phyloP scores from a whole-genome alignment of 1,284 basidiomycete species.

The Cutaneotrichosporon curvatum region DNA sequence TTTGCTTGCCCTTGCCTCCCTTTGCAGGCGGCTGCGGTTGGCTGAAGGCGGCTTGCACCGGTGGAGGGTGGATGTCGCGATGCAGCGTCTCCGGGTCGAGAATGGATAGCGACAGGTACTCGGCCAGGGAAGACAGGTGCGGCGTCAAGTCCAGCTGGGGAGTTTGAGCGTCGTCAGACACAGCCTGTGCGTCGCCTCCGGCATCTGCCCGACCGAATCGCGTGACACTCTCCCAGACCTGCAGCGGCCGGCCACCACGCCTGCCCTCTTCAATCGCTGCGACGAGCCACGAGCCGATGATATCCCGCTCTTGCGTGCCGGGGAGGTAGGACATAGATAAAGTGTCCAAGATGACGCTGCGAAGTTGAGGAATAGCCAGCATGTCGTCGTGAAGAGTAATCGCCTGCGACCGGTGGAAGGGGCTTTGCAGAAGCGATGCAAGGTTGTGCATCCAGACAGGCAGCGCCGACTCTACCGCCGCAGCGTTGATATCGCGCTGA shows the following conservation, averaged over 20 bases:
- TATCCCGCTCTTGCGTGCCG: conserved; percentile 59
- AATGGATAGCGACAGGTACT: conserved; percentile 48
- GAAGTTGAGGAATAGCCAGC: conserved; percentile 54
- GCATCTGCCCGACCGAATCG: conserved; percentile 12
- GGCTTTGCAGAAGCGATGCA: conserved; percentile 70
- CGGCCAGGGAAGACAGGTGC: conserved; percentile 39
- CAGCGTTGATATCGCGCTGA: conserved; percentile 44
- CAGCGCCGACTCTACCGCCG: conserved; percentile 47
- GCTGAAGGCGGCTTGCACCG: conserved; percentile 23
- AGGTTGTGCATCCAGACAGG: conserved; percentile 90
- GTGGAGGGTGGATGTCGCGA: conserved; percentile 59
- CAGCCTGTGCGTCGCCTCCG: too few species aligned
- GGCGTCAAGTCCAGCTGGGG: conserved; percentile 41
- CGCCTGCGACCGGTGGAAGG: conserved; percentile 68
- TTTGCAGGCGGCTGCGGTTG: neutral
- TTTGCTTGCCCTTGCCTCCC: conserved; percentile 7
- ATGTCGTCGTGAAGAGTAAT: conserved; percentile 64
- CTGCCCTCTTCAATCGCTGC: conserved; percentile 42
- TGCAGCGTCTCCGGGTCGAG: conserved; percentile 64
- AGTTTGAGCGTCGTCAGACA: too few species aligned
- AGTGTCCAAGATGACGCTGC: conserved; percentile 56
- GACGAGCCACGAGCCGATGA: conserved; percentile 70
- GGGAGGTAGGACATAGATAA: conserved; percentile 46
- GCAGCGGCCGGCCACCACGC: conserved; percentile 32
- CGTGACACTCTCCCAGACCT: conserved; percentile 30